phyloP scores from a whole-genome alignment of 2,329 filamentous ascomycete genomes.

The Hypoxylon sp. region DNA sequence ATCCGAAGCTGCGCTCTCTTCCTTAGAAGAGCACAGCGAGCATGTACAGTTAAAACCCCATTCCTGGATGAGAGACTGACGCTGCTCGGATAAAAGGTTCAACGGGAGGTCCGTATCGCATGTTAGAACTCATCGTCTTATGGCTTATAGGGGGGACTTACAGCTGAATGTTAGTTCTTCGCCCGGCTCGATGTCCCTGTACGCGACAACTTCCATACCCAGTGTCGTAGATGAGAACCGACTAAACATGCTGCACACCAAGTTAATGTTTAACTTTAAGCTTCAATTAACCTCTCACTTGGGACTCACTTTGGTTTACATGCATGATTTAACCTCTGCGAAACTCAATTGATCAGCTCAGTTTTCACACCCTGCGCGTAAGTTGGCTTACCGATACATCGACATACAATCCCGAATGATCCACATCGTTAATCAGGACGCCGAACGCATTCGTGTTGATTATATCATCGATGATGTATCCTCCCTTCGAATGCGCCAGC shows the following conservation, averaged over 20 bases:
- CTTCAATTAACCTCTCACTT: neutral
- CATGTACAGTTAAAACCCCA: conserved; percentile 50
- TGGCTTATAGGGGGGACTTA: conserved; percentile 29
- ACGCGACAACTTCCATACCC: conserved; percentile 51
- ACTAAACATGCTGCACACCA: conserved; percentile 48
- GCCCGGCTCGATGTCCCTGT: conserved; percentile 50
- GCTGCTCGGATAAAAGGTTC: conserved; percentile 44
- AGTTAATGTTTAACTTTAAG: conserved; percentile 6
- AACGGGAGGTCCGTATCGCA: conserved; percentile 42
- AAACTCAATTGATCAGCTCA: conserved; percentile 4
- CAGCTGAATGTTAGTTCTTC: conserved; percentile 55
- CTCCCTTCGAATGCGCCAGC: conserved; percentile 49
- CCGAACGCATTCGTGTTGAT: conserved; percentile 53
- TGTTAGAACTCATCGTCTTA: conserved; percentile 18
- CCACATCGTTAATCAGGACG: conserved; percentile 39
- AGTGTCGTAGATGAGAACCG: conserved; percentile 50
- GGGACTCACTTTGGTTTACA: conserved; percentile 53
- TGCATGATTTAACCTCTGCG: conserved; percentile 53
- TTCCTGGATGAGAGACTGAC: conserved; percentile 40
- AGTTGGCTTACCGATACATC: conserved; percentile 50
- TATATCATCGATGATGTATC: conserved; percentile 51
- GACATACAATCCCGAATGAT: conserved; percentile 50
- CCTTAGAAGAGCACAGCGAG: conserved; percentile 40
- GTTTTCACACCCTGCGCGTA: neutral
- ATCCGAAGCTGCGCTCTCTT: conserved; percentile 40